Evolutionary conservation across 2,329 filamentous ascomycete species (phyloP), one percentile per base, ranked within the genome.

Genomic region (Colletotrichum sp.): DNA sequence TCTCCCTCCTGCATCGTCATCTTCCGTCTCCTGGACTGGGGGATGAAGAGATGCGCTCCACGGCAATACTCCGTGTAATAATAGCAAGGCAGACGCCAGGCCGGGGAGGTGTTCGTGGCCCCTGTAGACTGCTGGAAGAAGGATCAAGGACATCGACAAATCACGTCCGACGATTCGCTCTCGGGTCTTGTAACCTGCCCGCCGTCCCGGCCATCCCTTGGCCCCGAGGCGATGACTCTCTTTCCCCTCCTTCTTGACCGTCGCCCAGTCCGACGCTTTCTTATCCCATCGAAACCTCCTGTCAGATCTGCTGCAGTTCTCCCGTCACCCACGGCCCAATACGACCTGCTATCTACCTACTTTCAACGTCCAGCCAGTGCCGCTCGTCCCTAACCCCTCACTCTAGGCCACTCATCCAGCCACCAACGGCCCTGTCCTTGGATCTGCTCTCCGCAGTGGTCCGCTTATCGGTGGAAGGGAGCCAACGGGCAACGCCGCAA

Each of bases 391-490:
- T 58, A 66, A 18, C 66, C 48, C 36, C 25, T 66, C 61, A 62
- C 34, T 69, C 27, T 36, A 22, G 39, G 36, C 48, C 25, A 39
- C 39, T 65, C 39, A 25, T 66, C 68, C 60, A 55, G 52, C 39
- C 48, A 22, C 60, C 58, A 55, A 36, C 34, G 25, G 25, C 32
- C 68, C 48, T 66, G 71, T 64, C 30, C 72, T 34, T 28, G 36
- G 66, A 56, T 32, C 18, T 64, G 28, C 30, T 70, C 73, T 68
- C 70, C 74, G 70, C 64, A 75, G 30, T 64, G 74, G 25, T 52
- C 74, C 70, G 64, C 74, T 67, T 39, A n/a, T 60, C 48, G 32
- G 70, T n/a, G 34, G 22, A 52, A 73, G 48, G 70, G 56, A 55
- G 39, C 70, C 73, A 68, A 67, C 70, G 58, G 56, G 56, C 69